Conservation (phyloP, 306 rosid genomes). For the Erythrophleum fordii region DNA sequence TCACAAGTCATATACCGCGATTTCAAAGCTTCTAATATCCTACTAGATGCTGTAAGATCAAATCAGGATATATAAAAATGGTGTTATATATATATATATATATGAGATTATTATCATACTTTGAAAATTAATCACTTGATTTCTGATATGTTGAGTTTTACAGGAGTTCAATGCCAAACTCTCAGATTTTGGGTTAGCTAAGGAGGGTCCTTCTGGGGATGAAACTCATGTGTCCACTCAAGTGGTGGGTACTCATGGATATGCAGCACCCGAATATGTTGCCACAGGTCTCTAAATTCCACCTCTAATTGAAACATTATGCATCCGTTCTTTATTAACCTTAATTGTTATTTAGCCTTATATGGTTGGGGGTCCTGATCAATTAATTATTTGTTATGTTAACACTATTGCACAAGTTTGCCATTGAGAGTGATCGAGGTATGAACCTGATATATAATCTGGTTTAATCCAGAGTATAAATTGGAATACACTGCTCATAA, state of each 20-base stretch:
- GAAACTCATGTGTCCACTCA: slow-evolving; percentile 95
- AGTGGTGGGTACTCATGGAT: slow-evolving; percentile 95
- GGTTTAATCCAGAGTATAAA: too few relatives aligned
- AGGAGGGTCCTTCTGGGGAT: slow-evolving; percentile 97
- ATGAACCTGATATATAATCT: too few relatives aligned
- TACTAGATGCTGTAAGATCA: slow-evolving; percentile 73
- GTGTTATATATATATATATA: too few relatives aligned
- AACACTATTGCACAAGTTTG: not conserved
- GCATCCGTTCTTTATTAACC: too few relatives aligned
- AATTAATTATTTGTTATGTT: too few relatives aligned
- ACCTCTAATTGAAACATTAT: too few relatives aligned
- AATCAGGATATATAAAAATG: too few relatives aligned
- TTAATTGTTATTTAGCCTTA: too few relatives aligned
- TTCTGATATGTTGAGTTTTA: slow-evolving; percentile 9
- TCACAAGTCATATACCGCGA: slow-evolving; percentile 95
- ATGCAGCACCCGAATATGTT: slow-evolving; percentile 97
- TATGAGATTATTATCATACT: not conserved
- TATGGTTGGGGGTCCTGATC: too few relatives aligned
- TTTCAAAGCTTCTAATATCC: slow-evolving; percentile 94
- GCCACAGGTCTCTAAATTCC: slow-evolving; percentile 69
- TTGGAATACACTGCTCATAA: too few relatives aligned
- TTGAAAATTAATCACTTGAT: not conserved
- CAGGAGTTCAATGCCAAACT: slow-evolving; percentile 91
- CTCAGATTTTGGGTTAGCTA: slow-evolving; percentile 97
- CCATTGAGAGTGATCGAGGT: not conserved